These are phyloP conservation scores for Albophoma yamanashiensis DNA, from an alignment of 2,329 filamentous ascomycete genomes.

Conservation along the genomic window DNA sequence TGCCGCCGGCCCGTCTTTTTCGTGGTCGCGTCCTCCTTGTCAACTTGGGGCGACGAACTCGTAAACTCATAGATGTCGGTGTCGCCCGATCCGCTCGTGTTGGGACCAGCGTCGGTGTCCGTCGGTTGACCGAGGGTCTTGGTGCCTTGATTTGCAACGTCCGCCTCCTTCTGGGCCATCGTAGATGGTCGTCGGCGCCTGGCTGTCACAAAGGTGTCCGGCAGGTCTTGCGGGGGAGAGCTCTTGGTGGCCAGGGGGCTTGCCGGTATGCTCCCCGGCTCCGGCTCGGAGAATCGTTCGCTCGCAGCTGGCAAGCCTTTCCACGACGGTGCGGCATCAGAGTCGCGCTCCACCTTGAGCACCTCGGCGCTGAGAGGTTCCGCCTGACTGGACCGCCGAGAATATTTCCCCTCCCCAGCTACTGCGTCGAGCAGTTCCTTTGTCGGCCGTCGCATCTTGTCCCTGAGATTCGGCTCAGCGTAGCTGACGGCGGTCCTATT, in stretches of 20 bases:
- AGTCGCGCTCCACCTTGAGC: constrained; percentile 21
- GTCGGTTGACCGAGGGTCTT: constrained; percentile 1
- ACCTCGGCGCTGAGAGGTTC: constrained; percentile 15
- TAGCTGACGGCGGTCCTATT: constrained; percentile 64
- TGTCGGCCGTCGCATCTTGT: constrained; percentile 74
- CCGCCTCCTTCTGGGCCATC: constrained; percentile 6
- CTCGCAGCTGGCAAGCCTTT: constrained; percentile 13
- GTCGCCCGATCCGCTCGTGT: constrained; percentile 15
- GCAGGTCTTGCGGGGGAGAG: constrained; percentile 13
- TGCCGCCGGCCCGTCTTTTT: constrained; percentile 18
- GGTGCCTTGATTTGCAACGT: constrained; percentile 4
- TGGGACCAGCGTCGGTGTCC: constrained; percentile 7
- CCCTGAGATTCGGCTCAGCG: constrained; percentile 68
- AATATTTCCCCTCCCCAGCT: constrained; percentile 46
- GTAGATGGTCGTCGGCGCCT: constrained; percentile 29
- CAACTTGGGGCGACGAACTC: constrained; percentile 31
- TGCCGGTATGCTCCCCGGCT: constrained; percentile 13
- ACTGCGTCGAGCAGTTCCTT: constrained; percentile 70
- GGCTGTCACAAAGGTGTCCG: constrained; percentile 24
- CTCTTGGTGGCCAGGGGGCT: constrained; percentile 34
- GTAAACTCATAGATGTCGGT: constrained; percentile 46
- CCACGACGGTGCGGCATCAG: constrained; percentile 17
- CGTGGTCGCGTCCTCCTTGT: constrained; percentile 16
- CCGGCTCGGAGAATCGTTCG: constrained; percentile 3
- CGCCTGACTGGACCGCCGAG: constrained; percentile 28